Evolutionary conservation across 768 basidiomycete species (phyloP).

Genomic region (Boletus rubropictus): DNA sequence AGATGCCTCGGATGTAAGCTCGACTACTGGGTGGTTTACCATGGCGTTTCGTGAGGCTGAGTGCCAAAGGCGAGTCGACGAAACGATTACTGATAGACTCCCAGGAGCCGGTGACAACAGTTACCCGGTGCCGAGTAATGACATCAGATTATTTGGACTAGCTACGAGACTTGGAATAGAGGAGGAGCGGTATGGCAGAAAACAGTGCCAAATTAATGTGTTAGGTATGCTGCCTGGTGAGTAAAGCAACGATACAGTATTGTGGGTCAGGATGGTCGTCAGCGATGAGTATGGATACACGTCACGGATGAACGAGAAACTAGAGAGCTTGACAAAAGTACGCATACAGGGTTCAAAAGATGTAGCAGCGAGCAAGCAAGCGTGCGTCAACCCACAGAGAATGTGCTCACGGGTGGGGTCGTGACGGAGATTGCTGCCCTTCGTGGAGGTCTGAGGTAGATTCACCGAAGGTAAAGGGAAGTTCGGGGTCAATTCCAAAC

Average conservation of each 20-base stretch:
- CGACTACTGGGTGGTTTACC: conserved; percentile 64
- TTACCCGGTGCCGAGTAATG: conserved; percentile 1
- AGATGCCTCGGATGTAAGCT: conserved; percentile 76
- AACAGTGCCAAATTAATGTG: conserved; percentile 21
- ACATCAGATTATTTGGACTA: neutral
- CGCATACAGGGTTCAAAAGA: conserved; percentile 15
- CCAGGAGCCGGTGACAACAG: conserved; percentile 8
- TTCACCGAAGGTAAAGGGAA: conserved; percentile 57
- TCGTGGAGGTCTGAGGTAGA: conserved; percentile 27
- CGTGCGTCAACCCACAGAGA: neutral
- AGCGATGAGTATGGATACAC: conserved; percentile 30
- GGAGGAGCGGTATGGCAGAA: conserved; percentile 2
- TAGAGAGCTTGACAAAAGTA: neutral
- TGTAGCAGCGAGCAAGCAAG: conserved; percentile 6
- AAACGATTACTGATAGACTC: neutral
- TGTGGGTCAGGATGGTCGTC: conserved; percentile 12
- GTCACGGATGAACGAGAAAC: conserved; percentile 7
- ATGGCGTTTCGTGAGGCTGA: conserved; percentile 31
- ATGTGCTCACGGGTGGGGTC: conserved; percentile 15
- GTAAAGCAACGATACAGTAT: conserved; percentile 27
- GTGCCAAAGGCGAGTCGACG: neutral
- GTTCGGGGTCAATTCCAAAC: conserved; percentile 73
- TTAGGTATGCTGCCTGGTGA: conserved; percentile 23
- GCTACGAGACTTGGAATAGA: conserved; percentile 7
- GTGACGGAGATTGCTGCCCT: conserved; percentile 26